phyloP scores from a whole-genome alignment of 768 basidiomycete species.

The Pholiota microspora region DNA sequence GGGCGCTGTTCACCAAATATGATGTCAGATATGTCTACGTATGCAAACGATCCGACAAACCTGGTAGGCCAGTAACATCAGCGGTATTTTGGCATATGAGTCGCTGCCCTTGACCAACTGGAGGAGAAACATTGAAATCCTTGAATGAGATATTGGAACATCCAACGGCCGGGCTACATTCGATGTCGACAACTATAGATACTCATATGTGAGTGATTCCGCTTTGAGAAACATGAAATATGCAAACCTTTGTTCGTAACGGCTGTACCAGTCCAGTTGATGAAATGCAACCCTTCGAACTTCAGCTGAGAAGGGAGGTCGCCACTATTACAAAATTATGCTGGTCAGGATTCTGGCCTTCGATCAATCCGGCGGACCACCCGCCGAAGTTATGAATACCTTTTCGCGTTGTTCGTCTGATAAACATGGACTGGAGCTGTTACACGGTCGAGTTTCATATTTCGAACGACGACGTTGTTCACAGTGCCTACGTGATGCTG shows the following conservation, averaged over 20 bases:
- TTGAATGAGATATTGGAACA: constrained; percentile 43
- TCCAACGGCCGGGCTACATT: constrained; percentile 47
- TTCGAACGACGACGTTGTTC: constrained; percentile 39
- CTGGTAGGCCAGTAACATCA: constrained; percentile 31
- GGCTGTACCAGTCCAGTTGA: constrained; percentile 46
- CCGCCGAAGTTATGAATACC: constrained; percentile 25
- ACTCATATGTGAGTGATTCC: constrained; percentile 39
- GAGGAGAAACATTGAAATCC: constrained; percentile 37
- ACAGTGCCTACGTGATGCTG: constrained; percentile 34
- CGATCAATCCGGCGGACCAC: neutral
- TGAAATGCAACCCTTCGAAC: constrained; percentile 46
- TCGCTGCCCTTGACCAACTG: constrained; percentile 31
- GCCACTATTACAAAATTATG: constrained; percentile 29
- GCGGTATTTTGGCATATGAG: constrained; percentile 49
- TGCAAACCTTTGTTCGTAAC: constrained; percentile 35
- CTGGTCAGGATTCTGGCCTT: neutral
- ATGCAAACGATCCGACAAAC: constrained; percentile 18
- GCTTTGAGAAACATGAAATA: neutral
- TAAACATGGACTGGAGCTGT: constrained; percentile 44
- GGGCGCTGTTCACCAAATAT: neutral
- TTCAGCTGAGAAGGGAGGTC: constrained; percentile 47
- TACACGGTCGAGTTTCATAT: constrained; percentile 47
- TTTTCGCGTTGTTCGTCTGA: constrained; percentile 49
- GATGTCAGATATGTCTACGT: neutral
- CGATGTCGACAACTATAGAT: constrained; percentile 24